Base-by-base conservation (phyloP, 2,329 filamentous ascomycete genomes). In the Aspergillus thermomutatus region DNA sequence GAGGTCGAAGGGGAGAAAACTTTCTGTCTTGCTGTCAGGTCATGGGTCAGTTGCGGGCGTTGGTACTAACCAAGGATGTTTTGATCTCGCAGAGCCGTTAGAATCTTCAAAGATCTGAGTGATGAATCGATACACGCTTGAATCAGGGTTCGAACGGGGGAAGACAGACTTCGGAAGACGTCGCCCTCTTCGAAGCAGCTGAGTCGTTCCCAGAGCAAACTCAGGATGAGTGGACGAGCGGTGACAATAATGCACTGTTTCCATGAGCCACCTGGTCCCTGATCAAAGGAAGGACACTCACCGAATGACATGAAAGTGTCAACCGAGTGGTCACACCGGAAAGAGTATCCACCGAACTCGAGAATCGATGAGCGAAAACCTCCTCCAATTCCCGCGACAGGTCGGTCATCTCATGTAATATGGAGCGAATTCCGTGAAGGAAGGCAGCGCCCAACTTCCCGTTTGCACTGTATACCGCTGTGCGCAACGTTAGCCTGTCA, bases 271-370 rank as follows among this genome's bases (percentile, higher is more conserved):
- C 25, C 11, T 31, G 34, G 1, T 5, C 11, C 17, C 7, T 23
- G 1, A 19, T 9, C 0, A 21, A 19, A 45, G 27, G 1, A 6
- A 10, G 31, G 21, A 6, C 6, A 50, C 64, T 10, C 60, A 72
- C 72, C 56, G 73, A 68, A 51, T 75, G 73, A 48, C 74, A 67
- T 26, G 66, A 66, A 7, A 68, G 40, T 7, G 65, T 66, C 27
- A 69, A 48, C 17, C 74, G 69, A 7, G 73, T 73, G 7, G 72
- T 71, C 49, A 74, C 66, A 9, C 73, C 65, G 1, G 72, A 75
- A 14, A 75, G 68, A 6, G 72, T 68, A n/a, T 69, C 69, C 28
- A 73, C 66, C 1, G 69, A 66, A 28, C 69, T 70, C n/a, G 71
- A 66, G 6, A 72, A 60, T 17, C 72, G 70, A 47, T 73, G 59